A percentile compares a stretch with the other conserved stretches of the same genome.
Conservation (phyloP, 116 monocot species). For the Iris pallida region DNA sequence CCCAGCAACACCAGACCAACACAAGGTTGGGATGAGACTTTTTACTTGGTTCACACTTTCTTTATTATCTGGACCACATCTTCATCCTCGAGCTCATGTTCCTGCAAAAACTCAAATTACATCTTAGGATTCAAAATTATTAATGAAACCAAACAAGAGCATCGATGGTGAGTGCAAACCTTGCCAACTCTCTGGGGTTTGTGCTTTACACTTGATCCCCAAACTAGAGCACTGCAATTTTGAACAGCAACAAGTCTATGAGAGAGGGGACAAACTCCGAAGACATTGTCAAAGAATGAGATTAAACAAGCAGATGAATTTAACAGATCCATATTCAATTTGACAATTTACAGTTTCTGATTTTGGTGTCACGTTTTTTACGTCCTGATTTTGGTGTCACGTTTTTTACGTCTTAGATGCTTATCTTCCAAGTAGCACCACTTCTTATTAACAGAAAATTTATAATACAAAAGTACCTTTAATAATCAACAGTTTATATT, state of each 20-base stretch:
- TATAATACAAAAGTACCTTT: no score
- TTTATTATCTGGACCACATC: conserved; percentile 99
- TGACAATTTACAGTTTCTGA: no score
- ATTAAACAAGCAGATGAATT: no score
- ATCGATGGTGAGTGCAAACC: conserved; percentile 25
- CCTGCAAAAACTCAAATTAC: conserved; percentile 30
- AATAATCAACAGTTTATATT: no score
- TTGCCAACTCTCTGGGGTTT: conserved; percentile 97
- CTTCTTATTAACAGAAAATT: no score
- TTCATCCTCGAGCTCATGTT: conserved; percentile 97
- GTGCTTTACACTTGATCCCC: conserved; percentile 97
- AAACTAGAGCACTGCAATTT: conserved; percentile 77
- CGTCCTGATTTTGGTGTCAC: no score
- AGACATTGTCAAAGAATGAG: no score
- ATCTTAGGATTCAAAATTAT: neutral
- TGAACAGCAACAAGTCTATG: neutral
- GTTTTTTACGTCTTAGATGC: no score
- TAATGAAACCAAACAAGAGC: neutral
- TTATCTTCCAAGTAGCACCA: no score
- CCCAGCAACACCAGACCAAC: neutral
- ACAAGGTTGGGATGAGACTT: neutral
- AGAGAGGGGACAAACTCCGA: neutral
- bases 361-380: no score
- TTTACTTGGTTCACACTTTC: conserved; percentile 46
- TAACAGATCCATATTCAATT: no score